Evolutionary conservation across 768 basidiomycete species (phyloP), one percentile per base, ranked within the genome.

Genomic region (Termitomyces sp.): DNA sequence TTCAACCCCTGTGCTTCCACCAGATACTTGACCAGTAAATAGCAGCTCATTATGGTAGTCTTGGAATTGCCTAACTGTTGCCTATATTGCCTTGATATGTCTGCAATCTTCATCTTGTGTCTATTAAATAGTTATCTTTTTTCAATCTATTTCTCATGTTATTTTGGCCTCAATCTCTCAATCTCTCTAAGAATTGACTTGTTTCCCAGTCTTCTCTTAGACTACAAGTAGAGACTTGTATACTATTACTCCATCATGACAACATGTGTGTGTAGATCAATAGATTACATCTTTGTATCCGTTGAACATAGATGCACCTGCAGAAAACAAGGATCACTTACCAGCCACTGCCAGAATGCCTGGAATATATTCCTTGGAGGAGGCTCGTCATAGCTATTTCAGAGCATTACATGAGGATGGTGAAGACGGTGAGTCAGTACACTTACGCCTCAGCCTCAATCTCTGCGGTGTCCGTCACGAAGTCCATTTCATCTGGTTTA

Each of bases 271-370:
- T 12, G n/a, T 36, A 52, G 36, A 31, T 22, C 9, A 52, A 22
- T 37, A n/a, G 8, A 18, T 5, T 4, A 27, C 4, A 51, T 55
- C 47, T 55, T 27, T 15, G n/a, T 22, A 8, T 15, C 6, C 4
- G 15, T 20, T 54, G 8, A 44, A 13, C 16, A n/a, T 11, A 6
- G 18, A 55, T 34, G 39, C 13, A n/a, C 9, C 6, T 12, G 6
- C 37, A 18, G 2, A 50, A 27, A n/a, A 54, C 11, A 20, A n/a
- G 37, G 6, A 13, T 59, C 24, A 75, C 88, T 76, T 61, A 94
- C 89, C 70, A 95, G 72, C 87, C 87, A 89, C 59, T 72, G 73
- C 92, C 93, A 94, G 72, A 93, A 79, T 30, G 83, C 83, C 58
- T 90, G 90, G 3, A 73, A 0, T 65, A 73, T 81, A 68, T 88